A percentile compares a stretch with the other conserved stretches of the same genome.
phyloP scores from a whole-genome alignment of 2,329 filamentous ascomycete genomes.

The Colletotrichum destructivum region DNA sequence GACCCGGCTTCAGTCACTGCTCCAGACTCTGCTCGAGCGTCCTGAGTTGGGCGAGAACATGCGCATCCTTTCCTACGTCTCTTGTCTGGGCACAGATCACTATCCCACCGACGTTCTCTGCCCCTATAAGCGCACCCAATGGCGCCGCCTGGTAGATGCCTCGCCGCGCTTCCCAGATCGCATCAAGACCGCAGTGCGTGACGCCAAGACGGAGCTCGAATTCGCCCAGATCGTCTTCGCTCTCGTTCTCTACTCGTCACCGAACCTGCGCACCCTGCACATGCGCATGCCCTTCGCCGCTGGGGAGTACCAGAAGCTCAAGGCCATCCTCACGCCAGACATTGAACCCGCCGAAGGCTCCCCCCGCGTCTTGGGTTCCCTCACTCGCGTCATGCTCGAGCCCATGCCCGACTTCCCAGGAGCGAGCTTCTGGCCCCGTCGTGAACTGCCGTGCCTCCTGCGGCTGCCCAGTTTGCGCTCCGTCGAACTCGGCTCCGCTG shows the following conservation, averaged over 20 bases:
- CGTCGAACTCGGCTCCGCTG: conserved; percentile 35
- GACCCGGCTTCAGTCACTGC: conserved; percentile 36
- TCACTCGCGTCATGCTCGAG: conserved; percentile 41
- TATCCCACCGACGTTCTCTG: conserved; percentile 37
- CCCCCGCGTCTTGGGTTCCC: conserved; percentile 37
- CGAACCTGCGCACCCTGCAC: conserved; percentile 33
- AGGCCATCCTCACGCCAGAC: conserved; percentile 37
- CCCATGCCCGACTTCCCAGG: conserved; percentile 41
- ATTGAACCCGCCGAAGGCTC: conserved; percentile 34
- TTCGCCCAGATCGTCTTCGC: conserved; percentile 39
- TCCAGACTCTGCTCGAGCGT: conserved; percentile 39
- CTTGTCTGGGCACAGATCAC: conserved; percentile 36
- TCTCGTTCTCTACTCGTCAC: conserved; percentile 39
- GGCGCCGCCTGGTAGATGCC: conserved; percentile 35
- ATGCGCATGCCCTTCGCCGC: conserved; percentile 42
- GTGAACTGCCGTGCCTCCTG: conserved; percentile 36
- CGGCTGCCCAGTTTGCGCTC: conserved; percentile 37
- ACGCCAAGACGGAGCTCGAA: conserved; percentile 34
- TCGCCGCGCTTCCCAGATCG: conserved; percentile 30
- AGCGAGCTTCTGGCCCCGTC: conserved; percentile 38
- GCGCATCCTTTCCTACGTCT: conserved; percentile 40
- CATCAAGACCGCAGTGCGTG: conserved; percentile 32
- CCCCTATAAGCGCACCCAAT: conserved; percentile 40
- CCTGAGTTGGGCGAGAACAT: conserved; percentile 38
- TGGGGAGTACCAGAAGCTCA: conserved; percentile 40